phyloP scores from a whole-genome alignment of 306 rosid genomes.

The Prunus persica region DNA sequence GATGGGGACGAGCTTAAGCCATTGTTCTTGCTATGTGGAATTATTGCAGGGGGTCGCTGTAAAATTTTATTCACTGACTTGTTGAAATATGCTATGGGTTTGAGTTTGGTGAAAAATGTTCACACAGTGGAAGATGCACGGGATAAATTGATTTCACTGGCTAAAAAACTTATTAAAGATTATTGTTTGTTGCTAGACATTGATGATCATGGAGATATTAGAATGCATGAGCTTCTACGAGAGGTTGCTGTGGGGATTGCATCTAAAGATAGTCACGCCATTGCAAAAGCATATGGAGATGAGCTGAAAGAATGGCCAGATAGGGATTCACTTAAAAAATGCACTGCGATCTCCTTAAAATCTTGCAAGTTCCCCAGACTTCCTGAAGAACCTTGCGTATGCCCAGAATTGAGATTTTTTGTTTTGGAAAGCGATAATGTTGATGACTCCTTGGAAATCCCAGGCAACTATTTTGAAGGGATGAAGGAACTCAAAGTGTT shows the following conservation, averaged over 20 bases:
- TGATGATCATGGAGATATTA: neutral
- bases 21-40: constrained; percentile 26
- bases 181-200: constrained; percentile 13
- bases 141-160: neutral
- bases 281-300: neutral
- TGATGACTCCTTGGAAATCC: neutral
- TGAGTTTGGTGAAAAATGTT: constrained; percentile 16
- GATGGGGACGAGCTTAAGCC: neutral
- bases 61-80: constrained; percentile 14
- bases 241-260: constrained; percentile 21
- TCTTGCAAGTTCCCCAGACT: neutral
- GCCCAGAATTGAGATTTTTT: neutral
- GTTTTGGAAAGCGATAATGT: no score
- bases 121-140: constrained; percentile 4
- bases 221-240: constrained; percentile 22
- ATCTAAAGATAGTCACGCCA: neutral
- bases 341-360: no score
- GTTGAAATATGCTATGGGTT: constrained; percentile 30
- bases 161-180: neutral
- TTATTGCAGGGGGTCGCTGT: neutral
- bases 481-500: constrained; percentile 20
- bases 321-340: no score
- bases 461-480: constrained; percentile 13
- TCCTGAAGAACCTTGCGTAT: constrained; percentile 7
- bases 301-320: constrained; percentile 17